Percentiles rank a stretch among this genome's conserved stretches.
Evolutionary conservation across 768 basidiomycete genomes (phyloP).

Genomic region (Gymnopilus dilepis): DNA sequence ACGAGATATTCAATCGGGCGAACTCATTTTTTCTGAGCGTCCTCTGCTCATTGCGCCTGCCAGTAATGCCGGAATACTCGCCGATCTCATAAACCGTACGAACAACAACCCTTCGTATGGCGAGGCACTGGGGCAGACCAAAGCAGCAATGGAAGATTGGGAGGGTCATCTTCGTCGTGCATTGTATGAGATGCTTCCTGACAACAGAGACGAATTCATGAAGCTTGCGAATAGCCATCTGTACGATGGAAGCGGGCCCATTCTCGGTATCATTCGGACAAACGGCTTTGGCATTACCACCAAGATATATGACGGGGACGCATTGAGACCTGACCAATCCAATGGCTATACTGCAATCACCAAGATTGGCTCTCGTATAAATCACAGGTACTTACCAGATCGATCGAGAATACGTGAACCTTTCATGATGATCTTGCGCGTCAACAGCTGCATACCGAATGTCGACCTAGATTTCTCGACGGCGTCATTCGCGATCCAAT

Average conservation of each 20-base stretch:
- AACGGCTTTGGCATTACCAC: slow-evolving; percentile 34
- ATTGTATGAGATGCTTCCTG: slow-evolving; percentile 14
- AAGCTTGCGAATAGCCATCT: slow-evolving; percentile 36
- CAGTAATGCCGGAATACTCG: neutral
- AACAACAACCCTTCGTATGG: too few species aligned
- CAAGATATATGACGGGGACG: neutral
- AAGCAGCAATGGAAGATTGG: too few species aligned
- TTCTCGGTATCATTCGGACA: slow-evolving; percentile 39
- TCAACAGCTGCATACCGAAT: slow-evolving; percentile 42
- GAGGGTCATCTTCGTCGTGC: too few species aligned
- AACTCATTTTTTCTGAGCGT: neutral
- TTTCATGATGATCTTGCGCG: too few species aligned
- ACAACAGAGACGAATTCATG: slow-evolving; percentile 33
- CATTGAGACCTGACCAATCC: neutral
- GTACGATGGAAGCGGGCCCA: slow-evolving; percentile 39
- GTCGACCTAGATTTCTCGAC: slow-evolving; percentile 31
- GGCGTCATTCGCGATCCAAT: slow-evolving; percentile 34
- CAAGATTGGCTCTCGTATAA: slow-evolving; percentile 32
- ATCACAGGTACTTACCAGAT: slow-evolving; percentile 37
- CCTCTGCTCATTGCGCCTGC: neutral
- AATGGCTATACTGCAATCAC: slow-evolving; percentile 21
- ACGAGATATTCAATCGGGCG: too few species aligned
- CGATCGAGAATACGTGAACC: neutral
- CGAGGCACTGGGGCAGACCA: too few species aligned
- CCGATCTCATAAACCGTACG: too few species aligned